These are phyloP conservation scores for Pseudogymnoascus sp. DNA, from an alignment of 2,329 filamentous ascomycete genomes.

Conservation along the genomic window DNA sequence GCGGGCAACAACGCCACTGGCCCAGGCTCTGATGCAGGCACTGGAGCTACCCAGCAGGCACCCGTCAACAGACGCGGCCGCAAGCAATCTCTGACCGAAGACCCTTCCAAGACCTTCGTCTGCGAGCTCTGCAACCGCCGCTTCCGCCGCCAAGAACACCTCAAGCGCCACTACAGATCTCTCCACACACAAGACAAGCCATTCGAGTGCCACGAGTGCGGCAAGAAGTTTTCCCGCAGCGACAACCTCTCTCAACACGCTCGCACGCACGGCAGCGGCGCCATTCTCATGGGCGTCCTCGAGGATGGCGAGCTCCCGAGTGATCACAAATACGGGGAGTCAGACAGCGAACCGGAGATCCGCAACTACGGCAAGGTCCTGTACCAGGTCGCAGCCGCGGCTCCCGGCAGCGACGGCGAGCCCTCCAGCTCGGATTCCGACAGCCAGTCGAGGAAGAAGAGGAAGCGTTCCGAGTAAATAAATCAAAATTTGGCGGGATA, in stretches of 20 bases:
- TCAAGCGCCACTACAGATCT: slow-evolving; percentile 97
- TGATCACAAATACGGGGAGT: slow-evolving; percentile 33
- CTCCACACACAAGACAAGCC: slow-evolving; percentile 98
- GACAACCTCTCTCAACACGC: slow-evolving; percentile 97
- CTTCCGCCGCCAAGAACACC: slow-evolving; percentile 95
- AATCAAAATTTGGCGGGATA: background rate
- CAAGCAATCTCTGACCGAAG: slow-evolving; percentile 96
- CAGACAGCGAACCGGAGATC: slow-evolving; percentile 49
- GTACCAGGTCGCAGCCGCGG: slow-evolving; percentile 69
- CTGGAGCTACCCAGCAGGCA: slow-evolving; percentile 32
- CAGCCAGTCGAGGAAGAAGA: slow-evolving; percentile 60
- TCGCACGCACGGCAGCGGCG: slow-evolving; percentile 82
- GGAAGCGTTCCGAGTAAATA: slow-evolving; percentile 57
- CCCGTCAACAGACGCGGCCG: slow-evolving; percentile 85
- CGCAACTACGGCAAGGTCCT: slow-evolving; percentile 65
- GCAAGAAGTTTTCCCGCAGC: slow-evolving; percentile 97
- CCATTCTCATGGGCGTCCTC: slow-evolving; percentile 83
- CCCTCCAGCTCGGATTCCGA: slow-evolving; percentile 43
- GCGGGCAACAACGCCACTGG: slow-evolving; percentile 33
- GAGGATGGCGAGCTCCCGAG: slow-evolving; percentile 54
- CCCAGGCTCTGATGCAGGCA: slow-evolving; percentile 31
- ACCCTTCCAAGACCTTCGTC: slow-evolving; percentile 96
- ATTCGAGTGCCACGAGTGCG: slow-evolving; percentile 93
- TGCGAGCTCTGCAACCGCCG: slow-evolving; percentile 94
- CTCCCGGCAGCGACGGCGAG: slow-evolving; percentile 57